A percentile compares a stretch with the other conserved stretches of the same genome.
Conservation (phyloP, 306 rosid species). For the Vigna reflexopilosa region DNA sequence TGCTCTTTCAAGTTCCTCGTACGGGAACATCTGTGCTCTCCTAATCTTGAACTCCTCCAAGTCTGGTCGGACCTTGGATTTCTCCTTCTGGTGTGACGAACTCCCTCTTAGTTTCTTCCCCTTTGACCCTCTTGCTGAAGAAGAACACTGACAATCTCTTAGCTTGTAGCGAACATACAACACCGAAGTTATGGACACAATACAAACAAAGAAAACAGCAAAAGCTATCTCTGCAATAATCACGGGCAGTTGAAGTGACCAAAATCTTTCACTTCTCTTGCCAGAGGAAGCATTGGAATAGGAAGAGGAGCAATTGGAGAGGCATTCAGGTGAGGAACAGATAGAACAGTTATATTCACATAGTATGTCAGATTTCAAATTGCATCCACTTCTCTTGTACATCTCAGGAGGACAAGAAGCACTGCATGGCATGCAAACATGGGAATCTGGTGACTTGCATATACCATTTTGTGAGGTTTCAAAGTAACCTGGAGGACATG, state of each 20-base stretch:
- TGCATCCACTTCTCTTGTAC: background rate
- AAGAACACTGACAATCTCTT: slow-evolving; percentile 14
- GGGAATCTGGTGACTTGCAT: background rate
- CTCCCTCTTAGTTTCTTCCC: slow-evolving; percentile 17
- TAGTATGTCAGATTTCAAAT: background rate
- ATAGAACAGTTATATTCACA: slow-evolving; percentile 11
- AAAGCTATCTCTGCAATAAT: slow-evolving; percentile 19
- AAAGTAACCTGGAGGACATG: slow-evolving; percentile 7
- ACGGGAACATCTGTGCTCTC: slow-evolving; percentile 21
- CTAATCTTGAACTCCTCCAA: slow-evolving; percentile 16
- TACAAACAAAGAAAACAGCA: slow-evolving; percentile 18
- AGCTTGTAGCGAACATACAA: slow-evolving; percentile 20
- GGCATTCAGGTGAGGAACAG: slow-evolving; percentile 5
- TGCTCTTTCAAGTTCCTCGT: slow-evolving; percentile 19
- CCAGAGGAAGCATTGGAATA: background rate
- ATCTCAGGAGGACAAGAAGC: slow-evolving; percentile 8
- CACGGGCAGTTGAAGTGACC: slow-evolving; percentile 13
- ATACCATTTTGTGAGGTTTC: slow-evolving; percentile 15
- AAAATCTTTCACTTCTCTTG: slow-evolving; percentile 2
- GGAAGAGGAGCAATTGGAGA: slow-evolving; percentile 16
- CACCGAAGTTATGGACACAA: background rate
- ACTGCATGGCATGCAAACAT: slow-evolving; percentile 22
- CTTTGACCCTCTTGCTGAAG: background rate
- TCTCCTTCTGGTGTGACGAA: slow-evolving; percentile 14
- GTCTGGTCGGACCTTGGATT: slow-evolving; percentile 26